Conservation (phyloP, 129 eudicot species). For the Lactuca sativa region DNA sequence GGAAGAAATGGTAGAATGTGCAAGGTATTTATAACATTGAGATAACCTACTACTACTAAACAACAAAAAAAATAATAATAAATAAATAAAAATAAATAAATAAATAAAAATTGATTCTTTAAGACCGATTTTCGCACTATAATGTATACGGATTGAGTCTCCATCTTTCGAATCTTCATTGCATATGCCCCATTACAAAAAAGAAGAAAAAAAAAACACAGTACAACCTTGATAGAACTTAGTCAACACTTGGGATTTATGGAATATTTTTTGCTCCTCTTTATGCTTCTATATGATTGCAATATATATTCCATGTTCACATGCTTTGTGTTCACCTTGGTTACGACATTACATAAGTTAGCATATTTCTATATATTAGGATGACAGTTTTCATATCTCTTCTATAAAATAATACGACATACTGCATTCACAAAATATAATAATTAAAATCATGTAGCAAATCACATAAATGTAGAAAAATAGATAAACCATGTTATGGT, state of each 20-base stretch:
- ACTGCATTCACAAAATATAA: neutral
- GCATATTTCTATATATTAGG: neutral
- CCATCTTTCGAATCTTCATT: slow-evolving; percentile 20
- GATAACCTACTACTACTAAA: too few relatives aligned
- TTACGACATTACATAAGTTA: neutral
- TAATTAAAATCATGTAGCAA: neutral
- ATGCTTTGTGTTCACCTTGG: slow-evolving; percentile 10
- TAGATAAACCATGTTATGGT: neutral
- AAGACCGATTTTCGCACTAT: slow-evolving; percentile 13
- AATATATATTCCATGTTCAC: slow-evolving; percentile 15
- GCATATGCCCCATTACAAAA: slow-evolving; percentile 22
- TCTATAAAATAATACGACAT: neutral
- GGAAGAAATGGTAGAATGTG: slow-evolving; percentile 26
- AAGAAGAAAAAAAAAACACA: neutral
- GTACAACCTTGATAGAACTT: slow-evolving; percentile 26
- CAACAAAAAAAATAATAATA: too few relatives aligned
- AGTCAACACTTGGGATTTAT: slow-evolving; percentile 32
- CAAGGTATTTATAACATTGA: slow-evolving; percentile 47
- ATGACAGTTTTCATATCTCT: neutral
- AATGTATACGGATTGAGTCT: slow-evolving; percentile 10
- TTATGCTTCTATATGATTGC: slow-evolving; percentile 29
- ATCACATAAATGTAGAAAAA: neutral
- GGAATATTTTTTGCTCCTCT: slow-evolving; percentile 43
- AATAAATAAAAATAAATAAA: neutral
- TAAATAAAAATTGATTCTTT: slow-evolving; percentile 15